Base-by-base conservation (phyloP, 1,284 basidiomycete genomes). In the Melampsora medusae region DNA sequence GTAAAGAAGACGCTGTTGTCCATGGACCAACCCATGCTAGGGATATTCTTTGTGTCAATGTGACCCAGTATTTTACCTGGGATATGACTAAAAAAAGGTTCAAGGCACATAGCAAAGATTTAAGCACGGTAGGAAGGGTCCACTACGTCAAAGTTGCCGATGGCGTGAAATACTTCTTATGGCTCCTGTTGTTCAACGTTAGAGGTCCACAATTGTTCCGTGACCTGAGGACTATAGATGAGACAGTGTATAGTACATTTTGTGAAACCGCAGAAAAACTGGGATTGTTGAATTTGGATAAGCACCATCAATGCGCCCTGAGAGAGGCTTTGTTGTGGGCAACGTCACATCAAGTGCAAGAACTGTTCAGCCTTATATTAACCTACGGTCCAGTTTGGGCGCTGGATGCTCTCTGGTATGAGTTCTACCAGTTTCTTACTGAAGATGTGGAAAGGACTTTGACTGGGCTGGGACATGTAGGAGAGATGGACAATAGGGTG, bases 401-500 rank as follows among this genome's bases (percentile, higher is more conserved):
- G 22, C 65, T 42, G 2, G n/a, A 7, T 1, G 4, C 0, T 6
- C n/a, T 67, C 2, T 31, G 48, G 9, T 7, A 25, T 1, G 14
- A 25, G 1, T 25, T 19, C 9, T 0, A 4, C 2, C 4, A 3
- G 10, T 25, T 7, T 17, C 7, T 67, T 1, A 5, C 1, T 14
- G n/a, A 67, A 12, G 42, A 67, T 12, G 48, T 14, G 14, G 28
- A 28, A 19, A 2, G n/a, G 4, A 7, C 7, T 1, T 59, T 22
- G n/a, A 4, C 4, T 1, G 28, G 12, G 81, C 2, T 83, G 83
- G 0, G 79, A 85, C 2, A 69, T 84, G 0, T 83, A 81, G 79
- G 85, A 86, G 67, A 86, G 84, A 82, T 84, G 84, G 2, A 83
- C 86, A 1, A 83, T 80, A 70, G 80, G 85, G 0, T 78, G 86